phyloP scores from a whole-genome alignment of 2,329 filamentous ascomycete species.

The Microcyclospora pomicola region DNA sequence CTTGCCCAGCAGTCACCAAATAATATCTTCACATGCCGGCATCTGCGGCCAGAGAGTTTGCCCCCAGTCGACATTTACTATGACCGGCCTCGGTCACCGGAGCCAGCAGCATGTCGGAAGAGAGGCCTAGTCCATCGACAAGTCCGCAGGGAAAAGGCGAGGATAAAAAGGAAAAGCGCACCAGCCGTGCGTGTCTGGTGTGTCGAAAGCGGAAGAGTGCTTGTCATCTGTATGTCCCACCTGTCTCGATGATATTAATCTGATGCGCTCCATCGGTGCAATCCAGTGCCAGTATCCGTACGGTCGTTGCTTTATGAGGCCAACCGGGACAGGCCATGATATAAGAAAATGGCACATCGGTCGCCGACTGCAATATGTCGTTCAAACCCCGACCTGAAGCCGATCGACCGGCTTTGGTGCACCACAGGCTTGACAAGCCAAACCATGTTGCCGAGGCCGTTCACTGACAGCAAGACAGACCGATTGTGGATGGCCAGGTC shows the following conservation, averaged over 20 bases:
- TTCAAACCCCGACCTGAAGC: no score
- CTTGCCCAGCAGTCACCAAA: no score
- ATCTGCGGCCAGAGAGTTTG: no score
- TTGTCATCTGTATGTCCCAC: conserved; percentile 8
- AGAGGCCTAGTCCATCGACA: no score
- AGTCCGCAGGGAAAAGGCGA: no score
- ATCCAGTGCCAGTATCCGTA: neutral
- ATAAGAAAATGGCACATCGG: no score
- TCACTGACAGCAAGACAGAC: conserved; percentile 17
- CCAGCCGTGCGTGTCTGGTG: conserved; percentile 11
- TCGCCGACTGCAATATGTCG: no score
- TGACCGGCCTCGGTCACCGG: no score
- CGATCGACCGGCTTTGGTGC: neutral
- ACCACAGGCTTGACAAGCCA: neutral
- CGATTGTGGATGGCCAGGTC: conserved; percentile 34
- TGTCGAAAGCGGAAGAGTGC: conserved; percentile 13
- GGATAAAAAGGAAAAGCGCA: conserved; percentile 10
- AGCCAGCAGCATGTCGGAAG: no score
- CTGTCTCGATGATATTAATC: neutral
- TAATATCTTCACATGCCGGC: no score
- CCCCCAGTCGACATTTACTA: no score
- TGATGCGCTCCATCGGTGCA: neutral
- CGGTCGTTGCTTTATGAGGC: neutral
- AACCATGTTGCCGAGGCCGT: neutral
- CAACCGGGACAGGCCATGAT: no score